Evolutionary conservation across 2,329 filamentous ascomycete genomes (phyloP), one percentile per base, ranked within the genome.

Genomic region (Aureobasidium zeae): DNA sequence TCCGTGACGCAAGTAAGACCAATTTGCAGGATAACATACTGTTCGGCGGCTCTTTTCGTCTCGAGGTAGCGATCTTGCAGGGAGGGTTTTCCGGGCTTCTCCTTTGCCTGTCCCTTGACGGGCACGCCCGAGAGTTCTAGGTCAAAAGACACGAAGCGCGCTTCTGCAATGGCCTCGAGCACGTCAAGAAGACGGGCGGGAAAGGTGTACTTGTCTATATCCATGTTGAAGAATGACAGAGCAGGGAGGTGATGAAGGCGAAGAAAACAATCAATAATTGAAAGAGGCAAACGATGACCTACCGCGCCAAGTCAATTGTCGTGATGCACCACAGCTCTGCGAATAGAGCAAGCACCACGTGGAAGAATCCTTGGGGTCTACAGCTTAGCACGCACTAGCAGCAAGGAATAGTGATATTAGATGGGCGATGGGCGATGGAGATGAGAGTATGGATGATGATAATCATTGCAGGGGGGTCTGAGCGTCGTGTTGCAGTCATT

Each of bases 81-180:
- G 3, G 69, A 70, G 22, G 69, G 68, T 46, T 67, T 68, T 25
- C 65, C 64, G 21, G 63, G 59, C 10, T 56, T 55, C 36, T 51
- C 55, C 42, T 52, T 53, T 26, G 47, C 49, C 45, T 54, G 51
- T 45, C 54, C 56, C 17, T 67, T 68, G 10, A 58, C 59, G 2
- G 69, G 65, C 16, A 83, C 77, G 2, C 79, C 79, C 11, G 78
- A 81, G 33, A 83, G 71, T 58, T 83, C 79, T 10, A 82, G 65
- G 54, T 83, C 79, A 46, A 83, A 66, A 3, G 77, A 67, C 10
- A 83, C 72, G 52, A 81, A 82, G 48, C 70, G 68, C 24, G 76
- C 72, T 44, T 72, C 65, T 19, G 74, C 69, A 45, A 83, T 70
- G 45, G 74, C 66, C 47, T 71, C 65, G 15, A 83, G 60, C 25